Evolutionary conservation across 202 grass and related monocot species (phyloP).

Genomic region (Panicum hallii): DNA sequence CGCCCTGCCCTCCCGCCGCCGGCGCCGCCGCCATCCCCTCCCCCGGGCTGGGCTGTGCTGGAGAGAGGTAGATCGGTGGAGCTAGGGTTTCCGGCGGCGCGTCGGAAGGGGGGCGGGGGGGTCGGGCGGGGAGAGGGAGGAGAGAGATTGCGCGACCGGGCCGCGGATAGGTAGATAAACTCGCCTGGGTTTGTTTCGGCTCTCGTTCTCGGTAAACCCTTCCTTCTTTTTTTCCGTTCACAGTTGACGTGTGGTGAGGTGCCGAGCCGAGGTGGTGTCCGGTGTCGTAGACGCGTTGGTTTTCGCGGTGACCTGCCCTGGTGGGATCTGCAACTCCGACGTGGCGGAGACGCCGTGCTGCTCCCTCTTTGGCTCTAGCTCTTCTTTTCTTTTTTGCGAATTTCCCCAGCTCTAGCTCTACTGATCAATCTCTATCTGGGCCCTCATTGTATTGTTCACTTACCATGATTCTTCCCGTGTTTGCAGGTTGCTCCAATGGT

Average conservation of each 20-base stretch:
- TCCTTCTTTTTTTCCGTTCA: not conserved
- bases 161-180: slow-evolving; percentile 59
- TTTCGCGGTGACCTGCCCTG: slow-evolving; percentile 16
- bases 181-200: not conserved
- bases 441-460: no score
- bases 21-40: slow-evolving; percentile 58
- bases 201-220: not conserved
- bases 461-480: no score
- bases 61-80: slow-evolving; percentile 44
- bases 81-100: slow-evolving; percentile 52
- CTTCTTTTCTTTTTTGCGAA: not conserved
- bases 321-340: slow-evolving; percentile 17
- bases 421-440: not conserved
- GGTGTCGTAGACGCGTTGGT: not conserved
- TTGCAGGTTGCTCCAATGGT: no score
- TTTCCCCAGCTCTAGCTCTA: not conserved
- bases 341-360: slow-evolving; percentile 24
- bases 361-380: not conserved
- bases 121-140: slow-evolving; percentile 3
- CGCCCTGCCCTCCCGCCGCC: slow-evolving; percentile 59
- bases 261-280: not conserved
- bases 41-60: slow-evolving; percentile 12
- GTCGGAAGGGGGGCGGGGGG: slow-evolving; percentile 19
- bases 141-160: slow-evolving; percentile 35
- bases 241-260: not conserved